Conservation (phyloP, 1,139 yeast genomes). For the Pichiaceae sp. region DNA sequence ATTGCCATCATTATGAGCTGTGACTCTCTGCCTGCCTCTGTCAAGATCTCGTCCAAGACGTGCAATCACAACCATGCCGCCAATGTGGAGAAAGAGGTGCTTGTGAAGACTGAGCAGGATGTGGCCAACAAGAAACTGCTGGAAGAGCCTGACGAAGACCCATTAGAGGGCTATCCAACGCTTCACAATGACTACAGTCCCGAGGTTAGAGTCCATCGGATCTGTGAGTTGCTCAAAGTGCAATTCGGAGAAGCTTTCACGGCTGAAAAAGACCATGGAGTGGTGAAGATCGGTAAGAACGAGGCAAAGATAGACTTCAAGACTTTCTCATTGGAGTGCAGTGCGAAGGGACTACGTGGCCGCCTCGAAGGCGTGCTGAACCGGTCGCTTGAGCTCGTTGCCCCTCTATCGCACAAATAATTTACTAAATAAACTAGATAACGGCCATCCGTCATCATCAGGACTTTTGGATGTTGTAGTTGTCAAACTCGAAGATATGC, state of each 20-base stretch:
- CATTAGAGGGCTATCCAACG: background rate
- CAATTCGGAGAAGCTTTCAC: constrained; percentile 82
- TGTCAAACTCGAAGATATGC: constrained; percentile 27
- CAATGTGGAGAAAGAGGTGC: constrained; percentile 4
- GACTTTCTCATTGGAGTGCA: constrained; percentile 63
- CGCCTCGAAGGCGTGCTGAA: constrained; percentile 75
- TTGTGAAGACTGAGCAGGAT: constrained; percentile 2
- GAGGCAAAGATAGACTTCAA: constrained; percentile 63
- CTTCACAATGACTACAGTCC: constrained; percentile 31
- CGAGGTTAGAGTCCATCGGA: constrained; percentile 50
- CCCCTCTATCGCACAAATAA: constrained; percentile 49
- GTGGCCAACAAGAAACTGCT: background rate
- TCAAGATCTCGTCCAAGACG: constrained; percentile 62
- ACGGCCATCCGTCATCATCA: background rate
- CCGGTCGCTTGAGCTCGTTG: constrained; percentile 72
- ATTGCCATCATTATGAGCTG: constrained; percentile 85
- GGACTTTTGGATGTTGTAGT: constrained; percentile 11
- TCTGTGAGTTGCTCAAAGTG: constrained; percentile 58
- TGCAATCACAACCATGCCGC: constrained; percentile 26
- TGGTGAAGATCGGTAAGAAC: constrained; percentile 56
- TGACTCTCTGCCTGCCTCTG: constrained; percentile 93
- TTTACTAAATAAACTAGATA: background rate
- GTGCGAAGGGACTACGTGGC: constrained; percentile 68
- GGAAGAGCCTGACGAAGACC: background rate
- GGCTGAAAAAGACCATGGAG: constrained; percentile 36